Evolutionary conservation across 2,329 filamentous ascomycete species (phyloP).

Genomic region (Colletotrichum truncatum): DNA sequence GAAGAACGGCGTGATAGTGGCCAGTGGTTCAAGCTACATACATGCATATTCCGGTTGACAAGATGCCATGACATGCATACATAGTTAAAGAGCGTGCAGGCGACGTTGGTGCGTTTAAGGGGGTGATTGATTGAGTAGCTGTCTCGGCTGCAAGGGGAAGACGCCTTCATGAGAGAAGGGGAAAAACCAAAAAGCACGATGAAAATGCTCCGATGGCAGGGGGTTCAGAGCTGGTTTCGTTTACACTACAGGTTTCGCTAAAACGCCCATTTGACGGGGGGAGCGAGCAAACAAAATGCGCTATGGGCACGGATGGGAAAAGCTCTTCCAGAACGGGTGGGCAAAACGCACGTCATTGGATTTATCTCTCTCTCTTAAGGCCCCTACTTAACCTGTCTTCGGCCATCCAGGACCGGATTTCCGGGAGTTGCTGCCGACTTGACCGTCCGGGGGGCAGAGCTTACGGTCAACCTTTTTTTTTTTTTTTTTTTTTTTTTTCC

Average conservation of each 20-base stretch:
- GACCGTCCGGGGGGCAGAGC: neutral
- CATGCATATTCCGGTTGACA: too few relatives aligned
- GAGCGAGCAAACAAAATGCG: neutral
- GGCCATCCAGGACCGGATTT: neutral
- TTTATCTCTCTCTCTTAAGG: neutral
- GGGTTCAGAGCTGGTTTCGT: constrained; percentile 17
- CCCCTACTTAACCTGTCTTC: neutral
- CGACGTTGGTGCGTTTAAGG: neutral
- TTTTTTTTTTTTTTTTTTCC: too few relatives aligned
- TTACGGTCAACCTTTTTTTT: too few relatives aligned
- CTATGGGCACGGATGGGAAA: neutral
- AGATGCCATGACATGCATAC: too few relatives aligned
- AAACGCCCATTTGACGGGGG: neutral
- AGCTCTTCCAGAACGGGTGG: neutral
- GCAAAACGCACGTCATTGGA: neutral
- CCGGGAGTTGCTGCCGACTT: neutral
- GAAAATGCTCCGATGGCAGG: neutral
- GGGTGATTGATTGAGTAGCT: neutral
- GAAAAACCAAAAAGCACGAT: neutral
- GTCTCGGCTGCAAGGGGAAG: constrained; percentile 7
- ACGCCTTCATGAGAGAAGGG: constrained; percentile 11
- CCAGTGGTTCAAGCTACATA: too few relatives aligned
- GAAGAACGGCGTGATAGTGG: too few relatives aligned
- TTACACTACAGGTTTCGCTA: neutral
- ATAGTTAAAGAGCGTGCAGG: too few relatives aligned